These are phyloP conservation scores for Diplocarpon rosae DNA, from an alignment of 2,329 filamentous ascomycete species.

Conservation along the genomic window DNA sequence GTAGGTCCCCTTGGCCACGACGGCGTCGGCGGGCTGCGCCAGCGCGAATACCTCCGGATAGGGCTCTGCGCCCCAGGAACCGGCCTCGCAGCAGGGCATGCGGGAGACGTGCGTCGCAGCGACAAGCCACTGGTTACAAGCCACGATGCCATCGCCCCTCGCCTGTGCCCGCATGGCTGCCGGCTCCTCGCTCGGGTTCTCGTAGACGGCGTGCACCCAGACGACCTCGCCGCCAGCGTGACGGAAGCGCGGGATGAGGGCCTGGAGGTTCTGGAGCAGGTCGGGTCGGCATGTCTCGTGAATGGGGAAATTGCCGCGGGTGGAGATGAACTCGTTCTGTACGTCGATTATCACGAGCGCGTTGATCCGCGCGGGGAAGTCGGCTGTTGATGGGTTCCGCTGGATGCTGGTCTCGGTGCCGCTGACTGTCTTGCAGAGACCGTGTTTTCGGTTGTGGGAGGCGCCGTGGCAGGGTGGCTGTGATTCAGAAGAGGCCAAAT, in stretches of 20 bases:
- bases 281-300: background rate
- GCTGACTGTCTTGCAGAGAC: no score
- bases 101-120: conserved; percentile 2
- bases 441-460: no score
- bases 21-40: background rate
- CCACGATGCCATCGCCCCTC: conserved; percentile 3
- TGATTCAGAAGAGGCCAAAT: no score
- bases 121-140: conserved; percentile 3
- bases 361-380: background rate
- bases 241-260: conserved; percentile 6
- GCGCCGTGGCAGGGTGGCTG: no score
- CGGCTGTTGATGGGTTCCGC: no score
- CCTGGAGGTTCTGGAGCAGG: conserved; percentile 1
- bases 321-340: conserved; percentile 6
- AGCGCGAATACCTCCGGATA: background rate
- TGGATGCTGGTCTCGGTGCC: no score
- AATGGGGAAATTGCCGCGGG: conserved; percentile 6
- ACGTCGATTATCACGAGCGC: conserved; percentile 8
- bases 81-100: conserved; percentile 2
- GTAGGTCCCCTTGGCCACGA: conserved; percentile 4
- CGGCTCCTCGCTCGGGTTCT: conserved; percentile 1
- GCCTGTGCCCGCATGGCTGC: background rate
- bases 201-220: conserved; percentile 6
- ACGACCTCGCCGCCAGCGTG: conserved; percentile 1
- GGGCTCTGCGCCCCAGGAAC: conserved; percentile 3